A percentile compares a stretch with the other conserved stretches of the same genome.
phyloP scores from a whole-genome alignment of 78 protist species.

The Trichosphaerium sp. region DNA sequence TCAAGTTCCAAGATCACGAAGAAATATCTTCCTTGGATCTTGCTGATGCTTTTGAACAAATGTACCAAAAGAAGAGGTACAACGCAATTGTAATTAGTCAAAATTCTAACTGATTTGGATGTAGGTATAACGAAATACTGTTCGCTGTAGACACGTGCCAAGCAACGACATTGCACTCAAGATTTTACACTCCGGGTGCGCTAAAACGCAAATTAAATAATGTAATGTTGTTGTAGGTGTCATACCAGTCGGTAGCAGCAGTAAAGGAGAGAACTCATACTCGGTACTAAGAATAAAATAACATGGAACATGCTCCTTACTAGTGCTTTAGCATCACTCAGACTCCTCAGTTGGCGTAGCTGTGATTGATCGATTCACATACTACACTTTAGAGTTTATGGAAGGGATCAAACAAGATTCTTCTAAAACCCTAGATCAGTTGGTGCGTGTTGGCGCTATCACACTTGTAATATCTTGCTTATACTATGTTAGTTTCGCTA shows the following conservation, averaged over 20 bases:
- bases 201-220: background rate
- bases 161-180: constrained; percentile 63
- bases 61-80: constrained; percentile 59
- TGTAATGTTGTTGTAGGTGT: constrained; percentile 29
- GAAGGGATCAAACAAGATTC: no score
- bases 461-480: no score
- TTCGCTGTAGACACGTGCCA: constrained; percentile 91
- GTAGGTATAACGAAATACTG: constrained; percentile 59
- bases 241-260: constrained; percentile 49
- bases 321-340: constrained; percentile 42
- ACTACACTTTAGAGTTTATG: constrained; percentile 51
- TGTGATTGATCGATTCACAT: constrained; percentile 79
- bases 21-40: constrained; percentile 74
- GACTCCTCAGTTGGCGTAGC: constrained; percentile 64
- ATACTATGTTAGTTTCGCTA: no score
- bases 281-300: constrained; percentile 7
- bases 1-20: constrained; percentile 91
- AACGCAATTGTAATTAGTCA: background rate
- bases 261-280: constrained; percentile 60
- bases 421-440: no score
- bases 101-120: background rate
- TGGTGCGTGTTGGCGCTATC: no score
- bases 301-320: background rate
- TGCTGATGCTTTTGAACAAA: constrained; percentile 79
- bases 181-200: constrained; percentile 22